Evolutionary conservation across 2,329 filamentous ascomycete species (phyloP).

Genomic region (Eurotiales sp.): DNA sequence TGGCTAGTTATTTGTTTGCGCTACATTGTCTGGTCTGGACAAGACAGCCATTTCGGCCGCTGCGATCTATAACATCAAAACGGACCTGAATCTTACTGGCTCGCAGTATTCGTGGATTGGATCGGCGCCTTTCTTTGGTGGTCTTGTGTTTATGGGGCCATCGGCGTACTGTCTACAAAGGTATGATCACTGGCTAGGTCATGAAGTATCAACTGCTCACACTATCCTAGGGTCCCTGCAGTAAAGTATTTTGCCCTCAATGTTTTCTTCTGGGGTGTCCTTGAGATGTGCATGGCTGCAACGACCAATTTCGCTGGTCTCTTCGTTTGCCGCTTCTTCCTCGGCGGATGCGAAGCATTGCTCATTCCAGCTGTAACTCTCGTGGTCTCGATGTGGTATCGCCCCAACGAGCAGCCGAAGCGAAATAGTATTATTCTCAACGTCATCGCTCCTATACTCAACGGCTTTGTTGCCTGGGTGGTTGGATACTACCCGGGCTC

Average conservation of each 20-base stretch:
- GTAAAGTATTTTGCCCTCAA: constrained; percentile 7
- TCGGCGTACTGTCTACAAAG: constrained; percentile 6
- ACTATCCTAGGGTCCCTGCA: not conserved
- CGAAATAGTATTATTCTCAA: constrained; percentile 7
- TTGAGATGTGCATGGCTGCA: constrained; percentile 9
- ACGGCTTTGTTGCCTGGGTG: constrained; percentile 6
- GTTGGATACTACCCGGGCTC: constrained; percentile 3
- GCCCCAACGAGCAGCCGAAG: constrained; percentile 1
- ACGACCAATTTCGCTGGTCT: not conserved
- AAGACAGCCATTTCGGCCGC: constrained; percentile 6
- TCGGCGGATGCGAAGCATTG: constrained; percentile 5
- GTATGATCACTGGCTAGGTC: not conserved
- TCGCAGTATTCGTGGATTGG: constrained; percentile 6
- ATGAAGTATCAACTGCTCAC: not conserved
- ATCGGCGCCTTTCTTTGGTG: constrained; percentile 7
- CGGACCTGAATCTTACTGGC: constrained; percentile 1
- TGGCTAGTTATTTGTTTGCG: constrained; percentile 5
- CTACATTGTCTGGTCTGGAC: constrained; percentile 6
- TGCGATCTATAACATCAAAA: constrained; percentile 3
- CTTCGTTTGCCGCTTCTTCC: constrained; percentile 8
- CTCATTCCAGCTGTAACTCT: constrained; percentile 3
- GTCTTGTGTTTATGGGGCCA: constrained; percentile 4
- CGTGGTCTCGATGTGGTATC: constrained; percentile 4
- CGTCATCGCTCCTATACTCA: constrained; percentile 6
- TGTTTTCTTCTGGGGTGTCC: constrained; percentile 4